These are phyloP conservation scores for Fusarium humuli DNA, from an alignment of 2,329 filamentous ascomycete species.

Conservation along the genomic window DNA sequence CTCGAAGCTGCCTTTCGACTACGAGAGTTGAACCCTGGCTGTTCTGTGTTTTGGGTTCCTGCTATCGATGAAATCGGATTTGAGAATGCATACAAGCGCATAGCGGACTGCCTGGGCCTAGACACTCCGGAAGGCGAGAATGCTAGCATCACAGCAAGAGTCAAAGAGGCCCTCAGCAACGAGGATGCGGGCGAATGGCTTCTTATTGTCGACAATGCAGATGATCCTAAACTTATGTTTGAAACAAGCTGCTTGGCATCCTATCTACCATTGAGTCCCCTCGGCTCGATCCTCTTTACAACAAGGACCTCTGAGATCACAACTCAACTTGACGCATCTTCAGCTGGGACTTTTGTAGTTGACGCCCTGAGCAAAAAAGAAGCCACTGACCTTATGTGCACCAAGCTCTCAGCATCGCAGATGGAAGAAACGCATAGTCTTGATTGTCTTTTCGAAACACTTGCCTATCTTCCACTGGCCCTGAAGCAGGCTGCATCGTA, in stretches of 20 bases:
- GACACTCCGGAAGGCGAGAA: rapidly evolving
- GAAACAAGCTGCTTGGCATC: not conserved
- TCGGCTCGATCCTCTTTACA: rapidly evolving
- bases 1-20: not conserved
- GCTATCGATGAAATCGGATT: rapidly evolving
- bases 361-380: rapidly evolving
- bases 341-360: too few species aligned
- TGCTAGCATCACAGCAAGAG: not conserved
- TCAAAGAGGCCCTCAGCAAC: rapidly evolving
- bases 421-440: not conserved
- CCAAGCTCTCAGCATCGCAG: not conserved
- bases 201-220: not conserved
- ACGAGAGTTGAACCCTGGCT: not conserved
- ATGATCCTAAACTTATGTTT: not conserved
- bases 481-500: not conserved
- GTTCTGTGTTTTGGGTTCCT: not conserved
- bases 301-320: not conserved
- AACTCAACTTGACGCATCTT: too few species aligned
- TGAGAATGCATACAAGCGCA: not conserved
- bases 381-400: not conserved
- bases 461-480: not conserved
- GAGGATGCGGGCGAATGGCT: rapidly evolving
- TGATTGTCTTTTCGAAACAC: rapidly evolving
- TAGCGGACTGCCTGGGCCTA: rapidly evolving
- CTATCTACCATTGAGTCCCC: not conserved